Base-by-base conservation (phyloP, 306 rosid species). In the Datisca glomerata region DNA sequence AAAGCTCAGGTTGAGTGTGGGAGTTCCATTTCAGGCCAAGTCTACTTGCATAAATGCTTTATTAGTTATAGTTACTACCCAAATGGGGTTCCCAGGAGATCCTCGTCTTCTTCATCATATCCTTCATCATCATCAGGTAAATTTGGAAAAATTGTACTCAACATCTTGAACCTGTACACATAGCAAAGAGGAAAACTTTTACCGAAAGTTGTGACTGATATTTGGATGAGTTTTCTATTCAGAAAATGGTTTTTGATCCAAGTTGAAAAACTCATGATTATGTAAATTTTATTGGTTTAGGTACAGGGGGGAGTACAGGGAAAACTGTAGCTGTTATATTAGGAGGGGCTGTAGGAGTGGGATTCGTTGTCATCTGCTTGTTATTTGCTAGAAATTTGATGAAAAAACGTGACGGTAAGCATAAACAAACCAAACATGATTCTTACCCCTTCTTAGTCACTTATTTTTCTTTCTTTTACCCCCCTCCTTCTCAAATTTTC, bases 1-100 rank as follows among this genome's bases (percentile, higher is more conserved):
- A 87, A 45, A 67, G 84, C 89, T 65, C 80, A 77, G 36, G 85
- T 66, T 63, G 97, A 87, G 58, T 87, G 97, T 55, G 97, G 94
- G 3, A 70, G 57, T 37, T 71, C 94, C 22, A 72, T 74, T 53
- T 87, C 97, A 2, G 94, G 93, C 10, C 93, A 87, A 68, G 59
- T 87, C 14, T 87, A 67, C 69, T 63, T 87, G 52, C 97, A 87
- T 0, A 79, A 75, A 63, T 87, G 97, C 50, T 87, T 87, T 46
- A 47, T 87, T 31, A 83, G 93, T 48, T 87, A 67, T 34, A 77
- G 61, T 53, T 87, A 83, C 52, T 87, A 79, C 5, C 93, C 97
- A 6, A 83, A 79, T 71, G 97, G 97, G 28, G 83, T 83, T 57
- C 97, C 97, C 4, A 56, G 60, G 18, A 67, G 83, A 43, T 67